Percentiles rank a stretch among this genome's conserved stretches.
Evolutionary conservation across 306 rosid species (phyloP).

Genomic region (Dicorynia guianensis): DNA sequence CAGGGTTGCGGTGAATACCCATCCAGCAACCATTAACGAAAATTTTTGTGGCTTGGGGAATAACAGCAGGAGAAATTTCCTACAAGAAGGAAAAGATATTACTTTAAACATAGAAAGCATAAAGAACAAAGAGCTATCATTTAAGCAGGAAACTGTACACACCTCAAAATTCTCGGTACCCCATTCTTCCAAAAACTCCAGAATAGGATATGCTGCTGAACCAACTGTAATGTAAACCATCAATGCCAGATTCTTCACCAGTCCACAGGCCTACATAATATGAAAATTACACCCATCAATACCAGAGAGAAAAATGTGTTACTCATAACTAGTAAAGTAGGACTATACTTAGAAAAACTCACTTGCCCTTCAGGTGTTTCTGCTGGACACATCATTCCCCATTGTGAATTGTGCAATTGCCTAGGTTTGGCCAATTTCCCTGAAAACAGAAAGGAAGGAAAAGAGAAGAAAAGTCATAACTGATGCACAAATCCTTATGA

Average conservation of each 20-base stretch:
- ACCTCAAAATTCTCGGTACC: constrained; percentile 99
- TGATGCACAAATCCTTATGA: not conserved
- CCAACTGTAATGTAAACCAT: constrained; percentile 99
- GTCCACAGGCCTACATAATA: constrained; percentile 89
- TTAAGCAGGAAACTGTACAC: constrained; percentile 34
- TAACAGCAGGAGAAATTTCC: constrained; percentile 99
- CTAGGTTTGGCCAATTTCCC: constrained; percentile 98
- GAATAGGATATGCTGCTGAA: constrained; percentile 96
- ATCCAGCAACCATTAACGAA: too few relatives aligned
- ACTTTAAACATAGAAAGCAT: constrained; percentile 25
- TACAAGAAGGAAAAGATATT: constrained; percentile 45
- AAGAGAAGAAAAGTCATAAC: constrained; percentile 26
- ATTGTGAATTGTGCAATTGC: constrained; percentile 94
- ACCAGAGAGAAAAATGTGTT: constrained; percentile 14
- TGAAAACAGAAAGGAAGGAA: constrained; percentile 41
- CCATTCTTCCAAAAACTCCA: constrained; percentile 99
- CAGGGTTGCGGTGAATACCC: too few relatives aligned
- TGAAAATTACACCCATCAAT: constrained; percentile 39
- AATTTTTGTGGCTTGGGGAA: constrained; percentile 94
- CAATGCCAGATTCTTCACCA: constrained; percentile 95
- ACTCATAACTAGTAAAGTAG: constrained; percentile 6
- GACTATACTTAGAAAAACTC: constrained; percentile 40
- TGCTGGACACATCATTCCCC: constrained; percentile 99
- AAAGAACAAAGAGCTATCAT: constrained; percentile 21
- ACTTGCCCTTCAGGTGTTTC: constrained; percentile 99